Evolutionary conservation across 805 yeast species (phyloP).

Genomic region (Suhomyces pyralidae): DNA sequence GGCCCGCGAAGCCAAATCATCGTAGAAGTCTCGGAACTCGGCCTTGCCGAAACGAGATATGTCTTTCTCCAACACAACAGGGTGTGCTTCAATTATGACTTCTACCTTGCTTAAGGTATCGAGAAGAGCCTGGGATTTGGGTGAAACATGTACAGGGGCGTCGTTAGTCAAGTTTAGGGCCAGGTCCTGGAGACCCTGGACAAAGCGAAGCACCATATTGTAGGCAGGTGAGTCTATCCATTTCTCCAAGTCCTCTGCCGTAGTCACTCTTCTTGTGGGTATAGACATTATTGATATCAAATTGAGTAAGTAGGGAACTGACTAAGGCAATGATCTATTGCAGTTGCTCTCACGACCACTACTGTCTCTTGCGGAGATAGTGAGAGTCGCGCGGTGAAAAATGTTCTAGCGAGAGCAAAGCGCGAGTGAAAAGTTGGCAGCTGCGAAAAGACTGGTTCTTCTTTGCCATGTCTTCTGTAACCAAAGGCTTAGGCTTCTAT

Average conservation of each 20-base stretch:
- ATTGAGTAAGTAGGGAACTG: too few species aligned
- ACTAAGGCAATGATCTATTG: too few species aligned
- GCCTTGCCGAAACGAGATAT: constrained; percentile 84
- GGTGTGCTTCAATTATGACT: constrained; percentile 49
- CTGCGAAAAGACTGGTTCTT: neutral
- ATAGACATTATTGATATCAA: neutral
- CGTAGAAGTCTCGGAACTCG: constrained; percentile 83
- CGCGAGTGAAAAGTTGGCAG: neutral
- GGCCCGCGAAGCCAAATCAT: constrained; percentile 19
- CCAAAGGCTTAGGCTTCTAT: neutral
- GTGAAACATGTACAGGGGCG: constrained; percentile 36
- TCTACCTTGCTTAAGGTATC: constrained; percentile 44
- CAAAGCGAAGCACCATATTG: constrained; percentile 49
- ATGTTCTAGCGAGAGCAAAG: neutral
- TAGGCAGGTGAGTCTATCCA: constrained; percentile 58
- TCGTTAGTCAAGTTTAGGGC: constrained; percentile 63
- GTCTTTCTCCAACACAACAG: constrained; percentile 62
- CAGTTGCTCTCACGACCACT: neutral
- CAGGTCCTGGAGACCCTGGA: constrained; percentile 55
- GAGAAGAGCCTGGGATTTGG: constrained; percentile 30
- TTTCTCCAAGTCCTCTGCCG: constrained; percentile 55
- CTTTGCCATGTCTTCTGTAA: neutral
- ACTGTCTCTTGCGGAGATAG: neutral
- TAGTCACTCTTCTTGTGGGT: constrained; percentile 42
- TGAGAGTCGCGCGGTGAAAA: neutral